Evolutionary conservation across 192 early-diverging fungal genomes (phyloP), one percentile per base, ranked within the genome.

Genomic region (Linnemannia exigua): DNA sequence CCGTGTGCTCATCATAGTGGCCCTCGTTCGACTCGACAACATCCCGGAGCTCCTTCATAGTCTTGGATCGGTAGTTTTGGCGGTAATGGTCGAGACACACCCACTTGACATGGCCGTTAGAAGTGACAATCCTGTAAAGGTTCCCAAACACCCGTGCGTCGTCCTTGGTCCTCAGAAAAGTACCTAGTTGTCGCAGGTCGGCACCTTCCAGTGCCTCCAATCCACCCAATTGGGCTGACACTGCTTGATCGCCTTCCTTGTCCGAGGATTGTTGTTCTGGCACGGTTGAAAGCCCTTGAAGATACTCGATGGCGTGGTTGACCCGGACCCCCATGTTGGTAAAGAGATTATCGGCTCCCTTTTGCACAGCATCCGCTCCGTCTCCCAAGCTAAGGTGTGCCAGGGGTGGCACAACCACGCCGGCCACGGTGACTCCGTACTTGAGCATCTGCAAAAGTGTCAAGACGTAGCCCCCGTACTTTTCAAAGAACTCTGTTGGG

Each of bases 101-200:
- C 79, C 79, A 80, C 50, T 80, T 80, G 72, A 74, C 72, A 11
- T 79, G 70, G 4, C 78, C 70, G 19, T 79, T 61, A 35, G 22
- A 20, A 8, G 78, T 73, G 61, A 79, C 79, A 38, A 51, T 74
- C 36, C 72, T 41, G 67, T 74, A 80, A 0, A 80, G 66, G 31
- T 80, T 74, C 9, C 72, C 79, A 17, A 80, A 61, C 6, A 67
- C 44, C 7, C 70, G 78, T 2, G 17, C 78, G 38, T 31, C 1
- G 35, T 79, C 78, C n/a, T 44, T 48, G 37, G 38, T 67, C 41
- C 22, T 47, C 16, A 79, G 28, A n/a, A 47, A 73, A 25, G 54
- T 58, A 28, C 48, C 31, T 1, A 79, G 46, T 36, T 79, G 78
- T 36, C 78, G 22, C 37, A 79, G 20, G 33, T 79, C 78, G 5